Percentiles rank a stretch among this genome's conserved stretches.
Conservation (phyloP, 2,329 filamentous ascomycete genomes). For the Dactylonectria estremocensis region DNA sequence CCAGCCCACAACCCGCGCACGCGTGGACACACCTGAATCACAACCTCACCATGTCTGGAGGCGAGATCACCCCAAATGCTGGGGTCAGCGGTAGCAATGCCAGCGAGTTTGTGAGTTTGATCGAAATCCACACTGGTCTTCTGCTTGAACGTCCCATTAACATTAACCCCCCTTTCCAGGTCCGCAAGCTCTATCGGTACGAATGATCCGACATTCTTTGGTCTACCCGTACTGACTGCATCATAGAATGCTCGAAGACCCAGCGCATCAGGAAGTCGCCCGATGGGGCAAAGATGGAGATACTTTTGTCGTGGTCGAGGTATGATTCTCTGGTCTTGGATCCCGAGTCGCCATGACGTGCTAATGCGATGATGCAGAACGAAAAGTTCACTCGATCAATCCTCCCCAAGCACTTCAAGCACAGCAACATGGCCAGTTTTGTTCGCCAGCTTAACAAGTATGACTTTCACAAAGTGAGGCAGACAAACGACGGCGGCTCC, state of each 20-base stretch:
- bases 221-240: constrained; percentile 32
- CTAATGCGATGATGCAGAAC: constrained; percentile 72
- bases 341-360: constrained; percentile 23
- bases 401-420: constrained; percentile 98
- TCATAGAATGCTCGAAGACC: constrained; percentile 88
- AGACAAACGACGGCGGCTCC: constrained; percentile 56
- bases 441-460: constrained; percentile 97
- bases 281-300: constrained; percentile 96
- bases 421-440: constrained; percentile 98
- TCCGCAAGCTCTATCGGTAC: constrained; percentile 99
- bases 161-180: constrained; percentile 68
- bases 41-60: constrained; percentile 51
- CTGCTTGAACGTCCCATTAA: constrained; percentile 47
- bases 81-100: constrained; percentile 79
- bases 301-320: constrained; percentile 97
- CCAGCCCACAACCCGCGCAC: constrained; percentile 17
- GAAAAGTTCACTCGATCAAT: constrained; percentile 99
- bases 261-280: constrained; percentile 91
- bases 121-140: neutral
- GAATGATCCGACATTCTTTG: neutral
- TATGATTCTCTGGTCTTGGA: constrained; percentile 59
- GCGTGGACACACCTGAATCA: constrained; percentile 16
- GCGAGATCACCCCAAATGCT: constrained; percentile 53
- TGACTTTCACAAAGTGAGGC: constrained; percentile 96
- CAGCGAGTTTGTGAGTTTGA: constrained; percentile 89